Evolutionary conservation across 768 basidiomycete genomes (phyloP).

Genomic region (Lactifluus echinatus): DNA sequence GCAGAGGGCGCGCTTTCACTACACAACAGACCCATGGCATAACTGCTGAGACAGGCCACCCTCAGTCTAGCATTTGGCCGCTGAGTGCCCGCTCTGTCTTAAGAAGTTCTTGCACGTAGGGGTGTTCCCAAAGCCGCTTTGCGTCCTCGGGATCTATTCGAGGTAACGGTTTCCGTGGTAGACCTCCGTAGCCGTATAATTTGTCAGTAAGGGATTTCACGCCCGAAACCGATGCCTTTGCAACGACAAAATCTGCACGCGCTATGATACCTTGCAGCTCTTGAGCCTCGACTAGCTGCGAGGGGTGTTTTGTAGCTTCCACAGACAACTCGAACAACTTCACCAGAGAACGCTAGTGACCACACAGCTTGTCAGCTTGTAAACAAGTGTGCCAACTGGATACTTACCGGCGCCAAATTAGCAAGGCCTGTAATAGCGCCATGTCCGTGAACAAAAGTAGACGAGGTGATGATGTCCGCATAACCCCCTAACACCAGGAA

Average conservation of each 20-base stretch:
- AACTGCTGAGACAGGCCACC: not conserved
- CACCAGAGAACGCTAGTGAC: conserved; percentile 43
- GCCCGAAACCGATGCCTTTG: conserved; percentile 67
- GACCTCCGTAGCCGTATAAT: conserved; percentile 73
- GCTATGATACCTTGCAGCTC: conserved; percentile 74
- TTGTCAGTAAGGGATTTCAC: conserved; percentile 76
- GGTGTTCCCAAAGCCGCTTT: conserved; percentile 60
- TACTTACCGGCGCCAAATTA: conserved; percentile 66
- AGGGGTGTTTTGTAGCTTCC: conserved; percentile 44
- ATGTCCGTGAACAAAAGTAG: conserved; percentile 63
- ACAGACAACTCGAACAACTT: conserved; percentile 57
- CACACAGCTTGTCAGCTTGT: not conserved
- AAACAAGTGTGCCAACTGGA: not conserved
- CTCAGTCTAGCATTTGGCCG: conserved; percentile 29
- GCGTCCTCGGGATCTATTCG: conserved; percentile 50
- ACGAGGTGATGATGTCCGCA: conserved; percentile 72
- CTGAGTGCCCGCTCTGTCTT: conserved; percentile 50
- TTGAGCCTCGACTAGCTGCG: conserved; percentile 58
- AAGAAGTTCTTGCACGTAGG: conserved; percentile 61
- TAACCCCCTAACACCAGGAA: conserved; percentile 87
- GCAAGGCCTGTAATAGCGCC: conserved; percentile 89
- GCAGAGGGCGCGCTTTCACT: not conserved
- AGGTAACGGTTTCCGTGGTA: conserved; percentile 68
- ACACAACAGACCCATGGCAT: too few species aligned
- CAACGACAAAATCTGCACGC: conserved; percentile 71